A percentile compares a stretch with the other conserved stretches of the same genome.
phyloP scores from a whole-genome alignment of 768 basidiomycete species.

The Russula sp. region DNA sequence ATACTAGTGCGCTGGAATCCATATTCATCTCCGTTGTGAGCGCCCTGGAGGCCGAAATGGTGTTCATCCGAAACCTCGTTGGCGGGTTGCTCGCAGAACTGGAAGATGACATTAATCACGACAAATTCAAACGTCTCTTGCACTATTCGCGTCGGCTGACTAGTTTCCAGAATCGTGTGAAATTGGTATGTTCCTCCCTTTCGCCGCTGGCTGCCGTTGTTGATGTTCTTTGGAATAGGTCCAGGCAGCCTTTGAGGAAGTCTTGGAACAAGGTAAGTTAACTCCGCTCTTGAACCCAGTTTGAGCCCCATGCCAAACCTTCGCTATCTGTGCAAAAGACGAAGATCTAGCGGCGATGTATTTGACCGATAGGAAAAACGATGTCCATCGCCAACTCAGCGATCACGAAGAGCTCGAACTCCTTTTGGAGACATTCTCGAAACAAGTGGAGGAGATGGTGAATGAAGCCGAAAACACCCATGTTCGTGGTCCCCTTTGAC shows the following conservation, averaged over 20 bases:
- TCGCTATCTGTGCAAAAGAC: constrained; percentile 39
- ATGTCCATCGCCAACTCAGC: constrained; percentile 46
- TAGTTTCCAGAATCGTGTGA: constrained; percentile 87
- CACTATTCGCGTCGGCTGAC: constrained; percentile 87
- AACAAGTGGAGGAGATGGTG: constrained; percentile 95
- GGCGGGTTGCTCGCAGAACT: constrained; percentile 86
- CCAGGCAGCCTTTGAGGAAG: constrained; percentile 84
- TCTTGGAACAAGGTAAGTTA: constrained; percentile 71
- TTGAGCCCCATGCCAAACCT: not conserved
- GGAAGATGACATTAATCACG: constrained; percentile 92
- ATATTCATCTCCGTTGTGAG: constrained; percentile 86
- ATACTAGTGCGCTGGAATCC: constrained; percentile 81
- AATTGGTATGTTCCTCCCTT: constrained; percentile 44
- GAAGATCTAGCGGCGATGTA: constrained; percentile 96
- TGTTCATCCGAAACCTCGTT: constrained; percentile 85
- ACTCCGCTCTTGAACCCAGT: not conserved
- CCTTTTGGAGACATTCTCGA: constrained; percentile 88
- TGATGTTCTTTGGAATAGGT: constrained; percentile 41
- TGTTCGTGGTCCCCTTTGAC: constrained; percentile 33
- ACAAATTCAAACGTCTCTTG: constrained; percentile 84
- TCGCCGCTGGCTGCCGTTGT: constrained; percentile 5
- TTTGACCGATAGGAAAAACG: constrained; percentile 75
- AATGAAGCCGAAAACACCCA: constrained; percentile 87
- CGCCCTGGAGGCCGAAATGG: constrained; percentile 94
- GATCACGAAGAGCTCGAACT: constrained; percentile 94